A percentile compares a stretch with the other conserved stretches of the same genome.
Conservation (phyloP, 2,329 filamentous ascomycete genomes). For the Xylaria arbuscula region DNA sequence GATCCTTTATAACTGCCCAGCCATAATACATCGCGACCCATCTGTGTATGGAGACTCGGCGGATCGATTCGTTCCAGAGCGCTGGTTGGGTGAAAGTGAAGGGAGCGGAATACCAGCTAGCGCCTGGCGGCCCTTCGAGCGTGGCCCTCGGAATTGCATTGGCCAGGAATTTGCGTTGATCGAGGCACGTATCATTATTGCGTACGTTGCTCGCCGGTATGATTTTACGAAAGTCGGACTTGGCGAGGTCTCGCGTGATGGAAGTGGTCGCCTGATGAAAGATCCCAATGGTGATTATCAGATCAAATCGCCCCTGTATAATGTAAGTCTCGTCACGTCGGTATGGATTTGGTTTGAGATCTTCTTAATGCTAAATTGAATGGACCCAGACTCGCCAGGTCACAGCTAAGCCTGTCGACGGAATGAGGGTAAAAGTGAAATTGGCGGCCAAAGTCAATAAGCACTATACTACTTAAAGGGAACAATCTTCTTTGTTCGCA, state of each 20-base stretch:
- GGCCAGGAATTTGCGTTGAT: conserved; percentile 30
- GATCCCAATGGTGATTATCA: conserved; percentile 1
- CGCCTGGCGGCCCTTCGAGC: conserved; percentile 54
- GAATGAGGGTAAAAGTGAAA: conserved; percentile 28
- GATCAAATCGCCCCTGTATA: conserved; percentile 19
- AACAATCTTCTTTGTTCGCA: too few species aligned
- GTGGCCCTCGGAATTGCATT: conserved; percentile 30
- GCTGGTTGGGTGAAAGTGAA: conserved; percentile 51
- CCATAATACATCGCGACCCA: conserved; percentile 52
- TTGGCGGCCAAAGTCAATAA: neutral
- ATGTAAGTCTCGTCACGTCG: neutral
- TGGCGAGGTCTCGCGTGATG: conserved; percentile 14
- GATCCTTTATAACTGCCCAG: conserved; percentile 51
- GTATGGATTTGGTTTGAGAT: neutral
- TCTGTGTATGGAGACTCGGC: conserved; percentile 52
- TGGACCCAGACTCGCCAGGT: conserved; percentile 23
- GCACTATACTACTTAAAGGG: too few species aligned
- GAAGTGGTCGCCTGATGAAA: neutral
- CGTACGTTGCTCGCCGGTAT: conserved; percentile 26
- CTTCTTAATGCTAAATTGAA: neutral
- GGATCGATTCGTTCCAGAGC: conserved; percentile 54
- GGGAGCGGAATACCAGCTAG: conserved; percentile 45
- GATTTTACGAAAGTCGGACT: conserved; percentile 29
- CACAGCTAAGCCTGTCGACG: conserved; percentile 23
- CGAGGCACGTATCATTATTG: conserved; percentile 26